Evolutionary conservation across 2,329 filamentous ascomycete species (phyloP), one percentile per base, ranked within the genome.

Genomic region (Pseudogymnoascus sp.): DNA sequence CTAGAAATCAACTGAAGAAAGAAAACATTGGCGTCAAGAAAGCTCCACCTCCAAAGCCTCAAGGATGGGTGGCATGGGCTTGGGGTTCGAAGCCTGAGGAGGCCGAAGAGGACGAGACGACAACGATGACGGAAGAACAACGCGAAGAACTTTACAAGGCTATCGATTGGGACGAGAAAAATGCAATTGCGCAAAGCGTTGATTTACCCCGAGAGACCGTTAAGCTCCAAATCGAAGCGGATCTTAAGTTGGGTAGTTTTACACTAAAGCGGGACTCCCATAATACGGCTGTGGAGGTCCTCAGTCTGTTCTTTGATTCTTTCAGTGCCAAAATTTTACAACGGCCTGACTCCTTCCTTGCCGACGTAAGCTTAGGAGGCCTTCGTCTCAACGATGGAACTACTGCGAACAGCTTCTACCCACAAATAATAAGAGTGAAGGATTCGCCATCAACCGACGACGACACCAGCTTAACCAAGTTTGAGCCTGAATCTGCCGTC

Each of bases 91-190:
- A 92, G 69, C 83, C 86, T 0, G 71, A 77, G 31, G 71, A 74
- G 38, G 76, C 83, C 61, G 81, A 87, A 61, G 78, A 82, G 61
- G 82, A 89, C 42, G 89, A 96, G 68, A 89, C 93, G 66, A 90
- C 87, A 0, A 85, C 91, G 65, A 96, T 99, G 82, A 96, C 91
- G 0, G 95, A 99, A 66, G 88, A 97, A 75, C 93, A 99, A 74
- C 88, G 93, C 44, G 92, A 97, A 74, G 93, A 99, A 76, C 83
- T 99, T 8, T 99, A 97, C 74, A 89, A 96, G 69, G 96, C 91
- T 60, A 99, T 99, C 70, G 95, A 97, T 71, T 99, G 93, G 87
- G 91, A 99, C 66, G 95, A 99, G 76, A 97, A 97, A 79, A 87
- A 93, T 65, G 90, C 89, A 1, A 82, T 99, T 40, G 82, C 91